Base-by-base conservation (phyloP, 2,329 filamentous ascomycete genomes). In the Colletotrichum shisoi region DNA sequence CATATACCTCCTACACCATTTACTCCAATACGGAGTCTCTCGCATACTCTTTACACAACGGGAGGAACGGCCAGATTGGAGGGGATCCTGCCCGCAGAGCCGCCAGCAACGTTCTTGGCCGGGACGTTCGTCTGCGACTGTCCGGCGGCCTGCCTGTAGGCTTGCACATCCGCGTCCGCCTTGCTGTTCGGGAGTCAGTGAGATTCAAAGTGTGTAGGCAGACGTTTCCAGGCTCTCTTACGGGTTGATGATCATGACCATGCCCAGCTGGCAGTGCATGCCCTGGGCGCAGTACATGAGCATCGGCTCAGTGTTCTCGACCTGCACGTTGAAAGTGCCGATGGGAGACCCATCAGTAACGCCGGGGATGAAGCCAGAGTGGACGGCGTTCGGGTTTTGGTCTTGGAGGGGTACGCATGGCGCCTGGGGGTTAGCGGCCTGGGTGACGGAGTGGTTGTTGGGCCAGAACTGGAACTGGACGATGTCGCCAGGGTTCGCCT, bases 241-340 rank as follows among this genome's bases (percentile, higher is more conserved):
- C 78, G 80, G 79, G 67, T 86, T 86, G 34, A 86, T 79, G 3
- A 83, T 78, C 75, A 83, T 80, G 19, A 82, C 79, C 77, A 85
- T 84, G 9, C 83, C 83, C 5, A 71, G 72, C 71, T 84, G 80
- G 60, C 84, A 85, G 67, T 85, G 83, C 6, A 78, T 79, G 0
- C 75, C 79, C 3, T 79, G 79, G 0, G 82, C 81, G 63, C 83
- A 86, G 73, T 85, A 86, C 31, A 83, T 68, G 72, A 82, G 85
- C 67, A 85, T 79, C 4, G 83, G 78, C 8, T 81, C 76, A 0
- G 79, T 77, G 63, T 76, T 78, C 37, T 77, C 79, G 15, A 86
- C 74, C 17, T 77, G 76, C 70, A 86, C 77, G 61, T 78, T 82
- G 71, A 84, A 86, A 1, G 79, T 81, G 0, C 79, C 79, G 8